Evolutionary conservation across 1,284 basidiomycete species (phyloP).

Genomic region (Fomitopsis betulina): DNA sequence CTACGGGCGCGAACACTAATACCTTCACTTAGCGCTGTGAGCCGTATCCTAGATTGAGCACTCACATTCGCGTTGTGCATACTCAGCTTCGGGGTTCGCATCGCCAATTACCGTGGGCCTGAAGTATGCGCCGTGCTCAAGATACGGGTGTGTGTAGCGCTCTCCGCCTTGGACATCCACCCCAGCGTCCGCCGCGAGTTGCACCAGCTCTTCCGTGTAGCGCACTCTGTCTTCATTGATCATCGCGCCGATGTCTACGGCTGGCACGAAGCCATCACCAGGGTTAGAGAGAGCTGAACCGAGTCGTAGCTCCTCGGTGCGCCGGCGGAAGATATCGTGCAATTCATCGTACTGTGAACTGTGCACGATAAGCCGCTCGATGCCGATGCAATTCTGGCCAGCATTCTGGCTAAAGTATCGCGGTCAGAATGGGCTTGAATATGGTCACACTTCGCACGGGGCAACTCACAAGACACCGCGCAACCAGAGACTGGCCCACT

Average conservation of each 20-base stretch:
- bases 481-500: conserved; percentile 75
- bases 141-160: conserved; percentile 59
- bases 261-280: conserved; percentile 60
- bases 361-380: conserved; percentile 90
- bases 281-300: conserved; percentile 65
- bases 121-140: conserved; percentile 77
- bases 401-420: conserved; percentile 65
- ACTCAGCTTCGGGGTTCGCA: conserved; percentile 69
- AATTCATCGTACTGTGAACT: conserved; percentile 71
- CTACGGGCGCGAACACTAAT: conserved; percentile 86
- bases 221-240: conserved; percentile 42
- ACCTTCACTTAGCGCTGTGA: not conserved
- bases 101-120: conserved; percentile 83
- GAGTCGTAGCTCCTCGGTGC: conserved; percentile 61
- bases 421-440: not conserved
- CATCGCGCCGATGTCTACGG: conserved; percentile 82
- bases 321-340: conserved; percentile 57
- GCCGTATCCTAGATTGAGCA: conserved; percentile 10
- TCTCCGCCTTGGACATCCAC: conserved; percentile 66
- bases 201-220: conserved; percentile 51
- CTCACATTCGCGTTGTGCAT: conserved; percentile 79
- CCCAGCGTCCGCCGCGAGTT: conserved; percentile 73
- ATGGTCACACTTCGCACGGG: not conserved
- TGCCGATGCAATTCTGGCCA: conserved; percentile 97
- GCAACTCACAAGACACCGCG: conserved; percentile 79